phyloP scores from a whole-genome alignment of 2,329 filamentous ascomycete species.

The Aspergillaceae sp. region DNA sequence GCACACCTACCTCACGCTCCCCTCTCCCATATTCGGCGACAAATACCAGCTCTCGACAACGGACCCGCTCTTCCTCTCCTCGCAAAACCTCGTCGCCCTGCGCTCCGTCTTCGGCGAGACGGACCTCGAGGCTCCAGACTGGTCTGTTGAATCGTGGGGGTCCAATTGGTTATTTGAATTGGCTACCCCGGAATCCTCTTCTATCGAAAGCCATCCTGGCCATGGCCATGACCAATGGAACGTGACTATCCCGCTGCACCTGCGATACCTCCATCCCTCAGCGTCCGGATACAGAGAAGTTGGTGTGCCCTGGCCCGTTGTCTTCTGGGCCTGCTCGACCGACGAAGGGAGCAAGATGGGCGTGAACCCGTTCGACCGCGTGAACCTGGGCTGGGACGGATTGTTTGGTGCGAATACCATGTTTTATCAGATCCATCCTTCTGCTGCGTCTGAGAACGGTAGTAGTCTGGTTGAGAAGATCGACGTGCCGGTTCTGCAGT shows the following conservation, averaged over 20 bases:
- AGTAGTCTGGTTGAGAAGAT: conserved; percentile 45
- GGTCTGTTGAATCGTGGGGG: conserved; percentile 69
- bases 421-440: conserved; percentile 69
- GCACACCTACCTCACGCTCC: conserved; percentile 75
- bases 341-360: conserved; percentile 54
- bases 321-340: conserved; percentile 84
- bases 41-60: conserved; percentile 63
- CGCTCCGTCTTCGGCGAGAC: conserved; percentile 65
- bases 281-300: conserved; percentile 46
- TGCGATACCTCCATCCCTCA: conserved; percentile 67
- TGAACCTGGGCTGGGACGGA: conserved; percentile 76
- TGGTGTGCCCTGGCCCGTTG: conserved; percentile 66
- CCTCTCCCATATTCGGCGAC: conserved; percentile 74
- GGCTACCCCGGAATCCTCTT: conserved; percentile 41
- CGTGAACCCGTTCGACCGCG: conserved; percentile 74
- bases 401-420: conserved; percentile 67
- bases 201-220: background rate
- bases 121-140: conserved; percentile 85
- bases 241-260: conserved; percentile 63
- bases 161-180: conserved; percentile 70
- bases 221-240: conserved; percentile 19
- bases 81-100: conserved; percentile 66
- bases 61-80: conserved; percentile 61
- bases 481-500: conserved; percentile 57
- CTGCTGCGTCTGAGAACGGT: conserved; percentile 16